phyloP scores from a whole-genome alignment of 1,284 basidiomycete species.

The Sphagnurus paluster region DNA sequence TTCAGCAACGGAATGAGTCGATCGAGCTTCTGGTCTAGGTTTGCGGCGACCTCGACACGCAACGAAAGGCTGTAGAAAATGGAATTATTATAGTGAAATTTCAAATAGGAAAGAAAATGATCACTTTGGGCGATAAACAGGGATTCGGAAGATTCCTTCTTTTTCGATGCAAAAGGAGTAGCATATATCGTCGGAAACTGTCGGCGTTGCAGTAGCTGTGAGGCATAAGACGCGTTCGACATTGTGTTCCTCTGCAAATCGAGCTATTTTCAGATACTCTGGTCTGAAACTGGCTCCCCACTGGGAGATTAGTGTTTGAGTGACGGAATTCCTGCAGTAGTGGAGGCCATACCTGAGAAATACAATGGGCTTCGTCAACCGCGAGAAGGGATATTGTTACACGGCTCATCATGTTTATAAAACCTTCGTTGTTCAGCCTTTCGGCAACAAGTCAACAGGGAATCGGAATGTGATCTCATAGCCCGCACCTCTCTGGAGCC shows the following conservation, averaged over 20 bases:
- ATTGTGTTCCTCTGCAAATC: constrained; percentile 15
- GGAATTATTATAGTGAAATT: not conserved
- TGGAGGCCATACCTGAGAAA: constrained; percentile 34
- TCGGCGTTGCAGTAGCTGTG: constrained; percentile 17
- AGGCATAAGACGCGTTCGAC: constrained; percentile 18
- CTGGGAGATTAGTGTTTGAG: constrained; percentile 1
- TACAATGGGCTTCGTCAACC: constrained; percentile 73
- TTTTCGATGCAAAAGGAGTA: constrained; percentile 10
- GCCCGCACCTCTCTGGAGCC: constrained; percentile 18
- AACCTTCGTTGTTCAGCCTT: constrained; percentile 19
- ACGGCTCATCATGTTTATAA: constrained; percentile 39
- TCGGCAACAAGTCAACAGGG: no score
- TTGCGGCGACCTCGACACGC: constrained; percentile 10
- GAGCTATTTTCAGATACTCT: constrained; percentile 19
- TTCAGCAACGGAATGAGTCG: constrained; percentile 14
- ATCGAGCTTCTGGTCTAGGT: constrained; percentile 12
- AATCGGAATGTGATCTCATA: no score
- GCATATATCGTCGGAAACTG: constrained; percentile 13
- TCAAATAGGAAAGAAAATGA: not conserved
- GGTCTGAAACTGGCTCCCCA: constrained; percentile 19
- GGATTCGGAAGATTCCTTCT: constrained; percentile 16
- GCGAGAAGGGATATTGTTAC: constrained; percentile 66
- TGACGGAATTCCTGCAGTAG: not conserved
- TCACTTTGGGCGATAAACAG: constrained; percentile 17
- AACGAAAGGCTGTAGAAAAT: constrained; percentile 10